Conservation (phyloP, 2,329 filamentous ascomycete genomes). For the Pestalotiopsis sp. region DNA sequence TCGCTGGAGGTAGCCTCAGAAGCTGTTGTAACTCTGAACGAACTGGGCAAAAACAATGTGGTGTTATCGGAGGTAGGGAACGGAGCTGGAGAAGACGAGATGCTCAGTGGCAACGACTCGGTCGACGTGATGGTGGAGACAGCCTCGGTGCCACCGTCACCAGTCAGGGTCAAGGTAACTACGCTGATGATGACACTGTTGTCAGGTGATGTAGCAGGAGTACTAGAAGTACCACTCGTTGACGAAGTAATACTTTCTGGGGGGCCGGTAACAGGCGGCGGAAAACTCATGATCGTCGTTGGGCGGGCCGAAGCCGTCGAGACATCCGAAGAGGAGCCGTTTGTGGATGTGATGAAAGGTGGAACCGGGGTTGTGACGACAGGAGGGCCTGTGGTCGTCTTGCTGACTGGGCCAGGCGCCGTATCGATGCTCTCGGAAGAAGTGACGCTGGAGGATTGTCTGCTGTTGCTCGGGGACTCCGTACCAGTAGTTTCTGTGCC, state of each 20-base stretch:
- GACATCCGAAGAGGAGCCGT: neutral
- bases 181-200: neutral
- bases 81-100: too few relatives aligned
- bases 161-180: neutral
- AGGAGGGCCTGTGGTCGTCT: neutral
- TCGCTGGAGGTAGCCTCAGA: neutral
- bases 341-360: neutral
- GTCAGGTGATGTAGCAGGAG: neutral
- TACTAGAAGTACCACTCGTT: too few relatives aligned
- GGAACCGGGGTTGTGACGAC: neutral
- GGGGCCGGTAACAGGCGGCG: neutral
- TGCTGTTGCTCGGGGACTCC: conserved; percentile 3
- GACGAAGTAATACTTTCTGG: too few relatives aligned
- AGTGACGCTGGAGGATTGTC: neutral
- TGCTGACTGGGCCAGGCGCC: conserved; percentile 14
- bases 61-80: neutral
- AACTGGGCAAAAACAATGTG: neutral
- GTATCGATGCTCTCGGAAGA: conserved; percentile 18
- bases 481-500: conserved; percentile 2
- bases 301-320: neutral
- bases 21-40: neutral
- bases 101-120: too few relatives aligned
- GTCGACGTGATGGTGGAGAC: too few relatives aligned
- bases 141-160: too few relatives aligned
- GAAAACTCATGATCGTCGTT: neutral